Percentiles rank a stretch among this genome's conserved stretches.
Conservation (phyloP, 805 yeast genomes). For the Sungouiozyma intestinalis region DNA sequence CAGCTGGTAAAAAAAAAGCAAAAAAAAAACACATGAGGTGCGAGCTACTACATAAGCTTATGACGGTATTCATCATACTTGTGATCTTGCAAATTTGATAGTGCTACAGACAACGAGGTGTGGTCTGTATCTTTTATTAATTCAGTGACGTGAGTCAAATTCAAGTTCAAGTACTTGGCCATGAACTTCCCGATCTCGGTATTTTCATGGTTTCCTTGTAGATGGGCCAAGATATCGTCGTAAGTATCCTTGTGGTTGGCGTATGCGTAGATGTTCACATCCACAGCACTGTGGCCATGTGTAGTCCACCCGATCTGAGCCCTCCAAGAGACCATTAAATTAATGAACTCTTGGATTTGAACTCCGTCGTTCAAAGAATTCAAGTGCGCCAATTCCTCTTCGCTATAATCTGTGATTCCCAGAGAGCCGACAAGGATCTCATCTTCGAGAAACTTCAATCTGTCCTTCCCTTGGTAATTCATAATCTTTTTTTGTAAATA, state of each 20-base stretch:
- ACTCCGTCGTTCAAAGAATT: slow-evolving; percentile 23
- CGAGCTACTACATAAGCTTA: slow-evolving; percentile 3
- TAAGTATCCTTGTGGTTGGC: slow-evolving; percentile 44
- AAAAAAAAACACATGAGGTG: too few species aligned
- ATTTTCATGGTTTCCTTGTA: slow-evolving; percentile 80
- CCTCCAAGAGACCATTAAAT: slow-evolving; percentile 64
- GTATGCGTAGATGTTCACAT: slow-evolving; percentile 81
- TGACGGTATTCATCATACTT: slow-evolving; percentile 15
- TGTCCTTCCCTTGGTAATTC: slow-evolving; percentile 22
- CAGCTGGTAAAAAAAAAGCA: too few species aligned
- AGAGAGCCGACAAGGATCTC: slow-evolving; percentile 53
- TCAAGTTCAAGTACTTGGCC: slow-evolving; percentile 40
- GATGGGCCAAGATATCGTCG: slow-evolving; percentile 32
- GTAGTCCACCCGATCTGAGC: slow-evolving; percentile 96
- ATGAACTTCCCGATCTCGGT: slow-evolving; percentile 72
- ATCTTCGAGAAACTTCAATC: slow-evolving; percentile 35
- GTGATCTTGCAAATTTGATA: not conserved
- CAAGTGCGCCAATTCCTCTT: slow-evolving; percentile 40
- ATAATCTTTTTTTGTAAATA: slow-evolving; percentile 42
- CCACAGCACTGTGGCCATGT: slow-evolving; percentile 93
- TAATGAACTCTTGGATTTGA: slow-evolving; percentile 37
- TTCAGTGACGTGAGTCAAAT: slow-evolving; percentile 40
- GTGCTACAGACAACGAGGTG: slow-evolving; percentile 22
- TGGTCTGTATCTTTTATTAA: slow-evolving; percentile 42
- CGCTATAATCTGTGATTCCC: slow-evolving; percentile 50